Percentiles rank a stretch among this genome's conserved stretches.
phyloP scores from a whole-genome alignment of 2,329 filamentous ascomycete genomes.

The Colletotrichum phormii region DNA sequence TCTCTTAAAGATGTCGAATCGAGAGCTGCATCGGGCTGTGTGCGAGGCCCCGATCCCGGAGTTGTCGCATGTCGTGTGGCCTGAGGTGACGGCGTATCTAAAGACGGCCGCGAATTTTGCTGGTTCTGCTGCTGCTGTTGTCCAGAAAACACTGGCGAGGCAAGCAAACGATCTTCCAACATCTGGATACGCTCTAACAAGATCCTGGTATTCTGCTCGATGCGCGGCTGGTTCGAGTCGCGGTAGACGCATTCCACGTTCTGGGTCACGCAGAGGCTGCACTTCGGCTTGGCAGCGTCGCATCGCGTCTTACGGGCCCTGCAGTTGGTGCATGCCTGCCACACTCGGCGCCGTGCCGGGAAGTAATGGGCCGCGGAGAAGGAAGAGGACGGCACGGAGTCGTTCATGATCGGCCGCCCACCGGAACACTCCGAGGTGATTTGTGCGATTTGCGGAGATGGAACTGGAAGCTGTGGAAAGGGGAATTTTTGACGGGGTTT shows the following conservation, averaged over 20 bases:
- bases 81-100: neutral
- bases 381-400: conserved; percentile 16
- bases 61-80: neutral
- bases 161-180: conserved; percentile 42
- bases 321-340: conserved; percentile 45
- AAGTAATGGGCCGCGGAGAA: conserved; percentile 33
- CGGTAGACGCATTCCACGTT: conserved; percentile 45
- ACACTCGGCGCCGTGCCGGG: conserved; percentile 36
- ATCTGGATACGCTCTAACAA: conserved; percentile 45
- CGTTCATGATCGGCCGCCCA: neutral
- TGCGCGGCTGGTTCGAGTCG: conserved; percentile 43
- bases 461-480: neutral
- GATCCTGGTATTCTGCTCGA: conserved; percentile 44
- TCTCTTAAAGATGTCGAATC: neutral
- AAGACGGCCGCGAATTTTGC: neutral
- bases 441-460: neutral
- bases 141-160: conserved; percentile 27
- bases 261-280: conserved; percentile 43
- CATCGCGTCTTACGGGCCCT: conserved; percentile 46
- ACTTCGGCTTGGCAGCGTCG: conserved; percentile 44
- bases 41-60: neutral
- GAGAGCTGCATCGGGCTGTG: neutral
- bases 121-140: neutral
- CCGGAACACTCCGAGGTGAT: neutral
- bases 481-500: too few species aligned